Percentiles rank a stretch among this genome's conserved stretches.
These are phyloP conservation scores for Phytopythium cucurbitacearum DNA, from an alignment of 352 stramenopile species.

Conservation along the genomic window DNA sequence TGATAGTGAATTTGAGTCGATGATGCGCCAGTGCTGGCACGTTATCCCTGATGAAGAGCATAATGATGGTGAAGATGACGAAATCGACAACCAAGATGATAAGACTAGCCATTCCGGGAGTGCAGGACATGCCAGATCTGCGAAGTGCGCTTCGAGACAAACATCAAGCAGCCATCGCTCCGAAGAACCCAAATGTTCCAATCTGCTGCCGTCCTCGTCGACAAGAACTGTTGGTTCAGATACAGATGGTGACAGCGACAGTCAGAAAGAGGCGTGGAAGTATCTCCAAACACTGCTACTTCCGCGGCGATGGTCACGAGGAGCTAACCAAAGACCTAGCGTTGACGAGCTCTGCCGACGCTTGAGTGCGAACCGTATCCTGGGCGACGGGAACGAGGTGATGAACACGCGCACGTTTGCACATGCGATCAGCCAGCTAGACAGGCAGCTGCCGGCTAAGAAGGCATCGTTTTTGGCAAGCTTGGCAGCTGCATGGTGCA, in stretches of 20 bases:
- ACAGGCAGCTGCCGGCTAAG: constrained; percentile 36
- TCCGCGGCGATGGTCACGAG: constrained; percentile 5
- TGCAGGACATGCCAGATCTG: too few species aligned
- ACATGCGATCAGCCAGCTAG: constrained; percentile 24
- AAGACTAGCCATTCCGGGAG: too few species aligned
- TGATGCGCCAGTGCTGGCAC: constrained; percentile 74
- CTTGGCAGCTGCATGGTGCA: constrained; percentile 16
- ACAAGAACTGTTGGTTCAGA: too few species aligned
- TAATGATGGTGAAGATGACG: constrained; percentile 9
- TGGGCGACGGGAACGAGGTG: constrained; percentile 53
- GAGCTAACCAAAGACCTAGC: constrained; percentile 13
- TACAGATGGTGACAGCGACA: too few species aligned
- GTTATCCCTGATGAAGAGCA: constrained; percentile 26
- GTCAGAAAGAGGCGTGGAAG: constrained; percentile 7
- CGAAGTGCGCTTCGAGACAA: neutral
- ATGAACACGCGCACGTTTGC: constrained; percentile 58
- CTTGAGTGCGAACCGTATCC: constrained; percentile 49
- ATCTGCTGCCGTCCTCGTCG: too few species aligned
- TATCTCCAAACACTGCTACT: constrained; percentile 19
- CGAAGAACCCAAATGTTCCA: neutral
- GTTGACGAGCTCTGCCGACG: constrained; percentile 43
- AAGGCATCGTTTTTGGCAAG: constrained; percentile 24
- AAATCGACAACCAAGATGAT: constrained; percentile 2
- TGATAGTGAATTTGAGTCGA: constrained; percentile 81
- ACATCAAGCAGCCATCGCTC: neutral